Evolutionary conservation across 78 protist species (phyloP).

Genomic region (Dictyostelium purpureum): DNA sequence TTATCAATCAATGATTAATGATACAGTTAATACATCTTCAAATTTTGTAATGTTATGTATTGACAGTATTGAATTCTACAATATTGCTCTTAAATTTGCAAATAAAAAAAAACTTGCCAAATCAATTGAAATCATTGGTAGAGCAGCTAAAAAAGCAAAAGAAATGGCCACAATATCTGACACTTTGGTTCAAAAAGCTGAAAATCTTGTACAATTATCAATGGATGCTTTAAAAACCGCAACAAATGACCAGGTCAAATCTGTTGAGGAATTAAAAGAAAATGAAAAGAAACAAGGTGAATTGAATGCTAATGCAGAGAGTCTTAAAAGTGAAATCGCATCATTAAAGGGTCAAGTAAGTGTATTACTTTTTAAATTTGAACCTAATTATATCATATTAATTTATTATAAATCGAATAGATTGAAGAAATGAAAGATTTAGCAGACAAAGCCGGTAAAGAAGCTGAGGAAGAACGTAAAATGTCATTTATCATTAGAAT

Average conservation of each 20-base stretch:
- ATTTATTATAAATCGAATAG: too few relatives aligned
- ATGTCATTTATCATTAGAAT: not conserved
- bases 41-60: not conserved
- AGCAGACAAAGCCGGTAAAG: not conserved
- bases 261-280: not conserved
- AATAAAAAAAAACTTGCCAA: not conserved
- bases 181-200: not conserved
- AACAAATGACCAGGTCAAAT: not conserved
- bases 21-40: not conserved
- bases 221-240: not conserved
- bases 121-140: not conserved
- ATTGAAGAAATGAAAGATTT: not conserved
- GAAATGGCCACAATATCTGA: not conserved
- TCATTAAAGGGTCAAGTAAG: not conserved
- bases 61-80: not conserved
- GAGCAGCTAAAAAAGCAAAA: not conserved
- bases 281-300: not conserved
- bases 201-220: not conserved
- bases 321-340: not conserved
- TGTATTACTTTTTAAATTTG: too few relatives aligned
- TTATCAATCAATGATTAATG: not conserved
- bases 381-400: too few relatives aligned
- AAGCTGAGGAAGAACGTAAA: not conserved
- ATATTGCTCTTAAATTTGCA: not conserved
- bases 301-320: not conserved